Evolutionary conservation across 345 rosid species (phyloP).

Genomic region (Toxicodendron radicans): DNA sequence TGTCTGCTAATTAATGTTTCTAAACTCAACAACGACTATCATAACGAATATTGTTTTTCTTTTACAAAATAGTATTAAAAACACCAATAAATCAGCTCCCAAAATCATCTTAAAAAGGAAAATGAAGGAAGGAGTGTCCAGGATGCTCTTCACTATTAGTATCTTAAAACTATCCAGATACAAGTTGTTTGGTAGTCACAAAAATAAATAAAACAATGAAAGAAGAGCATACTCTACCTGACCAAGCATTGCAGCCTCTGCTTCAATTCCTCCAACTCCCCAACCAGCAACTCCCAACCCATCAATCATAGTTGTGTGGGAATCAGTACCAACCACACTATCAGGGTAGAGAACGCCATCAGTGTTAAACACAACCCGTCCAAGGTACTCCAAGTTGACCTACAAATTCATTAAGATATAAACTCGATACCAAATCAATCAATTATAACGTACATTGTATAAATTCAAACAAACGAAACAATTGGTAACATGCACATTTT

Average conservation of each 20-base stretch:
- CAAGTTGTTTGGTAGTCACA: background rate
- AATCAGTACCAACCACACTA: slow-evolving; percentile 89
- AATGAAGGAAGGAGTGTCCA: background rate
- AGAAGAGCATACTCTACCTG: slow-evolving; percentile 47
- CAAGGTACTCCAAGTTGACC: slow-evolving; percentile 93
- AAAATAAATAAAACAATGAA: background rate
- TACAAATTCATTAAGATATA: slow-evolving; percentile 29
- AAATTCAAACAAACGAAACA: background rate
- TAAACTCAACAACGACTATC: background rate
- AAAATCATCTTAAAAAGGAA: background rate
- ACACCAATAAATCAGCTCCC: background rate
- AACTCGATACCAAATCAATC: background rate
- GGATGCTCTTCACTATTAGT: background rate
- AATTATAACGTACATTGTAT: background rate
- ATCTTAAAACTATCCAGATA: background rate
- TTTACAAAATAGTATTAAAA: background rate
- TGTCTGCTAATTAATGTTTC: background rate
- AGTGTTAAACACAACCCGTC: slow-evolving; percentile 77
- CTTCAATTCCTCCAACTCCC: slow-evolving; percentile 97
- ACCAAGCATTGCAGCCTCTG: slow-evolving; percentile 89
- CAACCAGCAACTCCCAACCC: slow-evolving; percentile 92
- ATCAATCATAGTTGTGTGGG: slow-evolving; percentile 94
- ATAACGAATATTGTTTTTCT: background rate
- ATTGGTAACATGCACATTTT: background rate
- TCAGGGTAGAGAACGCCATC: slow-evolving; percentile 78